Conservation (phyloP, 192 early-diverging fungal genomes). For the Chytriomyces confervae region DNA sequence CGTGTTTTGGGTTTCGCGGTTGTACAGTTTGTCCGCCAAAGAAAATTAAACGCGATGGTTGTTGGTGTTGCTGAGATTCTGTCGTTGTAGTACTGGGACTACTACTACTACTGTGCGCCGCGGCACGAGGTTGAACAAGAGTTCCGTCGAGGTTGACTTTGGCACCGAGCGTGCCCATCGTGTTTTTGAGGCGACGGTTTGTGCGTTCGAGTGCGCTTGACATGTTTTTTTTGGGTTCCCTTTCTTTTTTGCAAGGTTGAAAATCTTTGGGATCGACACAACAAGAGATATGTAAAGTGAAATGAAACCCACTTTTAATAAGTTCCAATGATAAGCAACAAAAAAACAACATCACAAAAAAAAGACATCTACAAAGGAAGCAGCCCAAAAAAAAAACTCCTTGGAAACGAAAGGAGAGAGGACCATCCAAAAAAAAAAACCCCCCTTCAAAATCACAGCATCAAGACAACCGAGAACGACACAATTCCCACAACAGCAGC, state of each 20-base stretch:
- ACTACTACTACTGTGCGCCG: neutral
- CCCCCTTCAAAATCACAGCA: too few species aligned
- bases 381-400: too few species aligned
- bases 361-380: too few species aligned
- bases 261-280: too few species aligned
- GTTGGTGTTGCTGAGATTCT: neutral
- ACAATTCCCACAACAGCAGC: too few species aligned
- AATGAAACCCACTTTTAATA: too few species aligned
- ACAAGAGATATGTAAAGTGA: too few species aligned
- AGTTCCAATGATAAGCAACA: too few species aligned
- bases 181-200: constrained; percentile 25
- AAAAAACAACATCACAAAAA: too few species aligned
- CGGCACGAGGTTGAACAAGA: neutral
- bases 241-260: neutral
- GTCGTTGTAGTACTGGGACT: neutral
- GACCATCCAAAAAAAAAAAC: too few species aligned
- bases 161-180: constrained; percentile 19
- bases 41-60: constrained; percentile 7
- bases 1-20: constrained; percentile 2
- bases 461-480: too few species aligned
- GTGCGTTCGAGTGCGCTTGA: constrained; percentile 18
- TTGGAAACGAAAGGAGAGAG: too few species aligned
- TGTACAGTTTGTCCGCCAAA: constrained; percentile 23
- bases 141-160: constrained; percentile 30
- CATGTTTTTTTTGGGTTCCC: neutral